phyloP scores from a whole-genome alignment of 768 basidiomycete species.

The Trichaptum fuscoviolaceum region DNA sequence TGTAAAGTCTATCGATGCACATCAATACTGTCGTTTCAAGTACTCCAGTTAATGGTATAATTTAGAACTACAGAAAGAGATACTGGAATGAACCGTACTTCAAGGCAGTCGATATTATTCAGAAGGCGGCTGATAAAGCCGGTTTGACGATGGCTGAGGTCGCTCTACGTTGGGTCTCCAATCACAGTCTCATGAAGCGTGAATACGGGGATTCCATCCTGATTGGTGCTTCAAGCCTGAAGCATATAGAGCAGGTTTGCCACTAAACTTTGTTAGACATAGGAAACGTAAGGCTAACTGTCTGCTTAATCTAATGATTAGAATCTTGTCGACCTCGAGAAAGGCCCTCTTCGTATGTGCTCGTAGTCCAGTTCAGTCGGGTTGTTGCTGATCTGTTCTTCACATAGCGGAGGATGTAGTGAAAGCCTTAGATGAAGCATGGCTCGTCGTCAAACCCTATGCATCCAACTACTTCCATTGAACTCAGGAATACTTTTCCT shows the following conservation, averaged over 20 bases:
- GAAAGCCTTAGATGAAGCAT: slow-evolving; percentile 45
- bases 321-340: slow-evolving; percentile 49
- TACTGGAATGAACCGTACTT: slow-evolving; percentile 56
- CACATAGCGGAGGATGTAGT: slow-evolving; percentile 45
- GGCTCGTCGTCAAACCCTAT: slow-evolving; percentile 37
- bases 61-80: slow-evolving; percentile 18
- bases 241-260: slow-evolving; percentile 48
- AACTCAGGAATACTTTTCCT: background rate
- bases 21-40: background rate
- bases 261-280: background rate
- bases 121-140: slow-evolving; percentile 33
- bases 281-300: background rate
- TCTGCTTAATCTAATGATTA: slow-evolving; percentile 11
- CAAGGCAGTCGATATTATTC: slow-evolving; percentile 40
- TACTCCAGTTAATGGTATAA: too few relatives aligned
- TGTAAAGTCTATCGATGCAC: slow-evolving; percentile 1
- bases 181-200: slow-evolving; percentile 42
- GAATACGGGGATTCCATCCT: slow-evolving; percentile 48
- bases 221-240: slow-evolving; percentile 56
- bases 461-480: slow-evolving; percentile 34
- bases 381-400: background rate
- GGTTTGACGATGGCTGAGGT: slow-evolving; percentile 29
- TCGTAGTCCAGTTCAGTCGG: background rate
- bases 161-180: slow-evolving; percentile 42
- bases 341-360: slow-evolving; percentile 47